Base-by-base conservation (phyloP, 164 flowering plant genomes). In the Magnolia kwangsiensis region DNA sequence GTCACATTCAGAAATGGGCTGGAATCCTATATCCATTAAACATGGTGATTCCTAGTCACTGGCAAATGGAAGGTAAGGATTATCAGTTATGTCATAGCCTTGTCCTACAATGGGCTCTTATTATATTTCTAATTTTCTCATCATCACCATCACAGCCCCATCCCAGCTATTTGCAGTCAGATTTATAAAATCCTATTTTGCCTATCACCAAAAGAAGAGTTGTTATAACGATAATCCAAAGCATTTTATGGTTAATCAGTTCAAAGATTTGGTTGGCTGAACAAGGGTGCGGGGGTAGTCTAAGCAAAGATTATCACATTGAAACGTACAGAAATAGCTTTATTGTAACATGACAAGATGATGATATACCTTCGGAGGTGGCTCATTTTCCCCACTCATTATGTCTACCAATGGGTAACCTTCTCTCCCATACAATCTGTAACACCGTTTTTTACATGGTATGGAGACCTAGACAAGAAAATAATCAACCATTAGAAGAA, bases 361-460 rank as follows among this genome's bases (percentile, higher is more conserved):
- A 73, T 61, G 63, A 67, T 50, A 20, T 90, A 96, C 99, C 97
- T 91, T 93, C 20, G 98, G 99, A 80, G 97, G 83, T 69, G 95
- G 96, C 83, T 96, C 99, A 83, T 88, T 92, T 87, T 88, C 99
- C 14, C 98, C 98, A 0, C 92, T 90, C 94, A 96, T 93, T 80
- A 96, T 90, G 88, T 96, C 99, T 27, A 96, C 94, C 77, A 96
- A 85, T 21, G 98, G 89, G 75, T 96, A 96, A 70, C 98, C 98
- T 88, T 96, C 99, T 85, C 81, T 93, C 14, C 98, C 99, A 75
- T 89, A 94, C 79, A 96, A 84, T 85, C 99, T 89, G 82, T 83
- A 96, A 79, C 89, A 81, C 51, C 89, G 86, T 76, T 96, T 96
- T 82, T 94, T 96, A 87, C 99, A 96, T 72, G 98, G 99, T 77